phyloP scores from a whole-genome alignment of 345 rosid genomes.

The Eucalyptus tenuipes region DNA sequence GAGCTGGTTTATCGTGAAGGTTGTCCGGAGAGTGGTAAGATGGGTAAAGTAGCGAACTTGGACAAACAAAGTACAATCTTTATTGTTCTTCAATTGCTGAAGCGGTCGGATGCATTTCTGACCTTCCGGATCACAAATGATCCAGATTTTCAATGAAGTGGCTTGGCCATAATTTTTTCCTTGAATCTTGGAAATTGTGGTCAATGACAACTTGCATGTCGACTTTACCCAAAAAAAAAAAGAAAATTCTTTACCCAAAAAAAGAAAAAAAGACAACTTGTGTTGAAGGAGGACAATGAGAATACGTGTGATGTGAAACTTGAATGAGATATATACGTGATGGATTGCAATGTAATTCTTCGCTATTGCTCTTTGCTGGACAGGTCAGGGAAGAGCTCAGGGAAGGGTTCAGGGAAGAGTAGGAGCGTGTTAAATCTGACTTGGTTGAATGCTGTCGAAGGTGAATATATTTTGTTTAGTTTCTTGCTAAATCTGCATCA shows the following conservation, averaged over 20 bases:
- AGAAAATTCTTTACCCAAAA: too few relatives aligned
- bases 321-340: neutral
- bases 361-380: neutral
- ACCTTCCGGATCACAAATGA: neutral
- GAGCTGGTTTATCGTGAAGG: neutral
- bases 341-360: neutral
- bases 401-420: too few relatives aligned
- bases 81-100: neutral
- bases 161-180: neutral
- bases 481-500: neutral
- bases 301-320: neutral
- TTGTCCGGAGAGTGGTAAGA: neutral
- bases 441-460: too few relatives aligned
- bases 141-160: neutral
- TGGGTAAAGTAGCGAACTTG: neutral
- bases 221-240: too few relatives aligned
- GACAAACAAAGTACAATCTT: neutral
- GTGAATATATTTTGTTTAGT: too few relatives aligned
- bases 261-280: too few relatives aligned
- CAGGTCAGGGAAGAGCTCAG: neutral
- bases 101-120: neutral
- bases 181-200: neutral
- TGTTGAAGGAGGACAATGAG: neutral
- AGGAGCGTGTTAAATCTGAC: neutral
- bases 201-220: neutral